Evolutionary conservation across 768 basidiomycete species (phyloP), one percentile per base, ranked within the genome.

Genomic region (Auricularia cornea): DNA sequence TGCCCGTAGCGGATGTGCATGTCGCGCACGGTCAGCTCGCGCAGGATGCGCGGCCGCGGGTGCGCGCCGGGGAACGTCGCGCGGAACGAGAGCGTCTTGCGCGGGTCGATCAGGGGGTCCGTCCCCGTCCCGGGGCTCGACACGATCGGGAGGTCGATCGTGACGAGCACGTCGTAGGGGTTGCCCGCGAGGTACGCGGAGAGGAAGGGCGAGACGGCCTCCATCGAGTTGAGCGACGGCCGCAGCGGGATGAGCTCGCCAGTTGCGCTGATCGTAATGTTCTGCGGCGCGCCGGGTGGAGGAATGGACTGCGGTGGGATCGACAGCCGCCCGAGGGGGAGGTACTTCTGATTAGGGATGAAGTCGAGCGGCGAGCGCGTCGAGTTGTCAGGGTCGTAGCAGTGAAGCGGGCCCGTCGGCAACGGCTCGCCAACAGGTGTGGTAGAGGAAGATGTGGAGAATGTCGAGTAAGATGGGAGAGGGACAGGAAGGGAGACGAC

Each of bases 21-120:
- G 69, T 89, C 80, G 51, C 79, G 80, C 64, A 93, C 87, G 3
- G 88, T 88, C 51, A 93, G 86, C 66, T 89, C 77, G 14, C 82
- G 83, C 16, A 94, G 78, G 38, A 94, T 75, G 30, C 82, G 77
- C 1, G 92, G 90, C 29, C 78, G 80, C 3, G 85, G 84, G 56
- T 78, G 72, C 1, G 87, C 88, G 1, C 82, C 81, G 2, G 91
- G 92, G 68, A 93, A 92, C 20, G 83, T 76, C 57, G 73, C 64
- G 30, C 80, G 69, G 11, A 84, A 67, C 26, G 74, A 66, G 30
- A 86, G 69, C 23, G 54, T 57, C 54, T 57, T 28, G 38, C 72
- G 77, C 0, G 85, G 82, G 61, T 86, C 68, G n/a, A 86, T 72
- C 54, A 57, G 30, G 16, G 26, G 26, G 26, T 57, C 54, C 12